Evolutionary conservation across 129 eudicot genomes (phyloP).

Genomic region (Helianthus tuberosus): DNA sequence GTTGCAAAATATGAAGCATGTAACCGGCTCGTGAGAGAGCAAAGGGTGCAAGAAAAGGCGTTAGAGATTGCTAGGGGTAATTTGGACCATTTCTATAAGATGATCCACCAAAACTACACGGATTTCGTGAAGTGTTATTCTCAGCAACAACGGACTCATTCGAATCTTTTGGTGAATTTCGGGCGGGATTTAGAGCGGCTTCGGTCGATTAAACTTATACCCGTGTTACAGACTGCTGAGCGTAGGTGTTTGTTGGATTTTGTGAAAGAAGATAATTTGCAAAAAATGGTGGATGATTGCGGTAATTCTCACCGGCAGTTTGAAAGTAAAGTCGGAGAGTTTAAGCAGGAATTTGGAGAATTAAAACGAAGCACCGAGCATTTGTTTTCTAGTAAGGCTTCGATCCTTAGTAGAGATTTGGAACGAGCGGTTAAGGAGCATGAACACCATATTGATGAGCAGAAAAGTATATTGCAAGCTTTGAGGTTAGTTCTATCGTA

Average conservation of each 20-base stretch:
- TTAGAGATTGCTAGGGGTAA: conserved; percentile 92
- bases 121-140: conserved; percentile 78
- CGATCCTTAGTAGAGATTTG: conserved; percentile 58
- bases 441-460: conserved; percentile 62
- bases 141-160: conserved; percentile 70
- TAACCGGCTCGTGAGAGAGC: conserved; percentile 69
- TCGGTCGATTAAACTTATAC: conserved; percentile 60
- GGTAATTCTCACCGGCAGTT: conserved; percentile 84
- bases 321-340: conserved; percentile 85
- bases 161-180: conserved; percentile 61
- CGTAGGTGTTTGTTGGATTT: conserved; percentile 80
- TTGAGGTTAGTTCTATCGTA: conserved; percentile 55
- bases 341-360: conserved; percentile 92
- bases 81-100: conserved; percentile 76
- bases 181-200: conserved; percentile 75
- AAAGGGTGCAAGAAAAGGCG: conserved; percentile 93
- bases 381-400: conserved; percentile 77
- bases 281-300: conserved; percentile 82
- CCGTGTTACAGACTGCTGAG: conserved; percentile 65
- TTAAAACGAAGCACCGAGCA: conserved; percentile 63
- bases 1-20: conserved; percentile 49
- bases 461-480: conserved; percentile 87
- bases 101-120: conserved; percentile 68
- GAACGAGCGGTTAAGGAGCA: conserved; percentile 72
- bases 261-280: conserved; percentile 76